These are phyloP conservation scores for Colletotrichum sp. DNA, from an alignment of 2,329 filamentous ascomycete genomes.

Conservation along the genomic window DNA sequence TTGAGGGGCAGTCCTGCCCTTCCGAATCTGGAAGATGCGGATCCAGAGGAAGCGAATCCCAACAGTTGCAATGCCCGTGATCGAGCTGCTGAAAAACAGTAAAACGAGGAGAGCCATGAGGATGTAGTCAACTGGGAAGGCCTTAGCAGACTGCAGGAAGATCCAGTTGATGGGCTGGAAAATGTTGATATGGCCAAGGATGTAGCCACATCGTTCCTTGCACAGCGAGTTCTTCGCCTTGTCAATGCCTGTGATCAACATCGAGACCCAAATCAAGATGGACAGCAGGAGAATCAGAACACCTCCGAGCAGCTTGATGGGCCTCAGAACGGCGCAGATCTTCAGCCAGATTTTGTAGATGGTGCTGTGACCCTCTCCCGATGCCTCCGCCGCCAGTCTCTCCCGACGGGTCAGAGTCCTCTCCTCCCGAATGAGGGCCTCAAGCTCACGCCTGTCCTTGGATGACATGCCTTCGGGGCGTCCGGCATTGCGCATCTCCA, in stretches of 20 bases:
- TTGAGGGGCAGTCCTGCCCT: constrained; percentile 88
- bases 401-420: constrained; percentile 89
- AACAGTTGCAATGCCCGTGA: constrained; percentile 83
- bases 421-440: constrained; percentile 87
- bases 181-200: constrained; percentile 84
- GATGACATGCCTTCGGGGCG: constrained; percentile 76
- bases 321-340: constrained; percentile 80
- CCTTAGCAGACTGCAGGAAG: constrained; percentile 78
- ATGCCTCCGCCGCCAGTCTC: constrained; percentile 82
- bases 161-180: constrained; percentile 96
- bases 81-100: constrained; percentile 86
- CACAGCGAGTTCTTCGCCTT: constrained; percentile 96
- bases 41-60: constrained; percentile 98
- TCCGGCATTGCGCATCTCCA: constrained; percentile 84
- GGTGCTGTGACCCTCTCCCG: constrained; percentile 76
- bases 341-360: constrained; percentile 81
- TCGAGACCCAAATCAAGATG: constrained; percentile 82
- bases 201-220: constrained; percentile 89
- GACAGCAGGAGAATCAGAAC: constrained; percentile 77
- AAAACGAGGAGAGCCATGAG: constrained; percentile 85
- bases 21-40: constrained; percentile 87
- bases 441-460: constrained; percentile 88
- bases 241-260: constrained; percentile 95
- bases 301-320: constrained; percentile 86
- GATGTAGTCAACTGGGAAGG: constrained; percentile 91